Base-by-base conservation (phyloP, 257 asterid genomes). In the Handroanthus guayacan region DNA sequence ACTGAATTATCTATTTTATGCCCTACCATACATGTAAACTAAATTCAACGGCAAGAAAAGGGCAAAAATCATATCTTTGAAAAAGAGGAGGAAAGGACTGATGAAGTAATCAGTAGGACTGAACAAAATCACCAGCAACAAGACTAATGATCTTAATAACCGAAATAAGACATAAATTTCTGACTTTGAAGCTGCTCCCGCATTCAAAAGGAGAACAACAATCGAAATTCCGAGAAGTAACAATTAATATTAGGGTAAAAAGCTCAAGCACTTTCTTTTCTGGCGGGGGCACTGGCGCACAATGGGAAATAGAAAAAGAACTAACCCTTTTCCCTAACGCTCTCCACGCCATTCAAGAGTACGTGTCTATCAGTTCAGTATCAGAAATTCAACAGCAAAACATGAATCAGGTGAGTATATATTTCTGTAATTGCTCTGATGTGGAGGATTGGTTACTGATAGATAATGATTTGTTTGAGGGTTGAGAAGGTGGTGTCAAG, bases 331-430 rank as follows among this genome's bases (percentile, higher is more conserved):
- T 84, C 48, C 84, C 91, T 10, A 83, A 78, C 44, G 83, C 87
- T 67, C 90, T 87, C 95, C 87, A 91, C 80, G 97, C 96, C 98
- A 93, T 93, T 87, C 70, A 84, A 62, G 83, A 67, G 74, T 36
- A 69, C 62, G 72, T 71, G 55, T 72, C 79, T 67, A 61, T 64
- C 57, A 78, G 81, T 74, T 74, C 80, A 71, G 48, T 48, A 69
- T 62, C 48, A 54, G 54, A 75, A 62, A 50, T 51, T 63, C 78
- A 74, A 34, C 13, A 37, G 55, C 61, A 62, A 67, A 11, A 13
- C 70, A 47, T 68, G 76, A 51, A 54, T 76, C 44, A 11, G 55
- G 47, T 2, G 54, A 25, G 57, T 48, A 14, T 31, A 50, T 69
- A 17, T 68, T 9, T 58, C 9, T n/a, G 10, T 8, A 20, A 39